Percentiles rank a stretch among this genome's conserved stretches.
Evolutionary conservation across 257 asterid species (phyloP).

Genomic region (Gynochthodes officinalis): DNA sequence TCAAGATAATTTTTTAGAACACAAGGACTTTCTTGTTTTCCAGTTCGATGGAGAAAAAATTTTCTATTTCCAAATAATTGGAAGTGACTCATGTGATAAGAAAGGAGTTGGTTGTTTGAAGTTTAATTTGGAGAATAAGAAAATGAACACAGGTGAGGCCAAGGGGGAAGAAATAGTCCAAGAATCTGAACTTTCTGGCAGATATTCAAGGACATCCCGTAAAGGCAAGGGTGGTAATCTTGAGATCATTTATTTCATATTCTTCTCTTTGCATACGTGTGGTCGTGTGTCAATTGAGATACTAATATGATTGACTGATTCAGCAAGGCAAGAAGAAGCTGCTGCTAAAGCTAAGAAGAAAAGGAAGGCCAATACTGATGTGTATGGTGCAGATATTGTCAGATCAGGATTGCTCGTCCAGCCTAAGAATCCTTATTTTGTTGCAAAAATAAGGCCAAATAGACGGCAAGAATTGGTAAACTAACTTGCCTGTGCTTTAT

Average conservation of each 20-base stretch:
- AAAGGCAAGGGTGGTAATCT: no score
- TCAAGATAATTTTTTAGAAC: slow-evolving; percentile 16
- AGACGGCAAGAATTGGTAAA: slow-evolving; percentile 30
- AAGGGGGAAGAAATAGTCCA: no score
- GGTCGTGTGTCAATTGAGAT: no score
- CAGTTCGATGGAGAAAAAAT: not conserved
- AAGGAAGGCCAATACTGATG: not conserved
- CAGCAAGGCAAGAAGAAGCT: no score
- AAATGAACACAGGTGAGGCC: not conserved
- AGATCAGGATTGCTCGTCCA: slow-evolving; percentile 17
- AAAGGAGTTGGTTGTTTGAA: slow-evolving; percentile 4
- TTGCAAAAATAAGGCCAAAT: slow-evolving; percentile 22
- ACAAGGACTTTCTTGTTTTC: not conserved
- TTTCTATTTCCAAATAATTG: slow-evolving; percentile 18
- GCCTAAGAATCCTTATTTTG: slow-evolving; percentile 33
- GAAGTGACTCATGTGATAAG: slow-evolving; percentile 11
- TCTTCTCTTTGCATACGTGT: no score
- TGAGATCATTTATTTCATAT: no score
- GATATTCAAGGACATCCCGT: no score
- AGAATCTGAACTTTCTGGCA: not conserved
- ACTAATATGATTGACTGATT: no score
- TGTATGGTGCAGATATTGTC: slow-evolving; percentile 29
- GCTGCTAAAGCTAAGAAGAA: no score
- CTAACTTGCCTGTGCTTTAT: not conserved
- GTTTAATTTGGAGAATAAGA: not conserved